Percentiles rank a stretch among this genome's conserved stretches.
Conservation (phyloP, 345 rosid species). For the Murraya koenigii region DNA sequence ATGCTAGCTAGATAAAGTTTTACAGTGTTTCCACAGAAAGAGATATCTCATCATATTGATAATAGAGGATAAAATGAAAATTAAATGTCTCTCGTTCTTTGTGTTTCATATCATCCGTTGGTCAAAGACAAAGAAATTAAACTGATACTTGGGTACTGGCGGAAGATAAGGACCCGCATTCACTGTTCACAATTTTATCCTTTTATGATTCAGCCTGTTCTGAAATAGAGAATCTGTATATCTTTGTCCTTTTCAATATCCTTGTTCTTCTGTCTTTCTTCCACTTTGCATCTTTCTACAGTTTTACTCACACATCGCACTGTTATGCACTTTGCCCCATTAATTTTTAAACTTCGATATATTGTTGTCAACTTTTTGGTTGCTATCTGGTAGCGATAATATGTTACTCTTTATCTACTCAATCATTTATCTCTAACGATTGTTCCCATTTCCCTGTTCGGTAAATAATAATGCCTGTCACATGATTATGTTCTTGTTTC, state of each 20-base stretch:
- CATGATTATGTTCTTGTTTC: background rate
- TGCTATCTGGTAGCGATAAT: background rate
- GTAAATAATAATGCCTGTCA: background rate
- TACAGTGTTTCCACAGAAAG: slow-evolving; percentile 10
- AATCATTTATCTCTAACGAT: background rate
- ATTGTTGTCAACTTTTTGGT: background rate
- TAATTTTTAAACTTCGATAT: background rate
- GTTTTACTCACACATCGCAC: background rate
- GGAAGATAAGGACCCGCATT: slow-evolving; percentile 13
- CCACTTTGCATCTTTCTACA: slow-evolving; percentile 14
- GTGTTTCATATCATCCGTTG: background rate
- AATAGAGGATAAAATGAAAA: background rate
- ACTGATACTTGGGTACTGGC: slow-evolving; percentile 6
- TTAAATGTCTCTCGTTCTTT: slow-evolving; percentile 9
- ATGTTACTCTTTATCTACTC: background rate
- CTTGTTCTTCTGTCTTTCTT: slow-evolving; percentile 24
- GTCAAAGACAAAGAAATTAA: slow-evolving; percentile 14
- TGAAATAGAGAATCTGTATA: slow-evolving; percentile 6
- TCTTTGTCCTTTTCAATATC: slow-evolving; percentile 20
- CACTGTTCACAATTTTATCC: background rate
- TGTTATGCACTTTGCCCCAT: background rate
- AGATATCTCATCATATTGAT: slow-evolving; percentile 1
- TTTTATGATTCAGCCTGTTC: background rate
- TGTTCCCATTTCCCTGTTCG: background rate
- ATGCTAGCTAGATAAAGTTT: background rate